Evolutionary conservation across 768 basidiomycete genomes (phyloP).

Genomic region (Macrolepiota dolichaula): DNA sequence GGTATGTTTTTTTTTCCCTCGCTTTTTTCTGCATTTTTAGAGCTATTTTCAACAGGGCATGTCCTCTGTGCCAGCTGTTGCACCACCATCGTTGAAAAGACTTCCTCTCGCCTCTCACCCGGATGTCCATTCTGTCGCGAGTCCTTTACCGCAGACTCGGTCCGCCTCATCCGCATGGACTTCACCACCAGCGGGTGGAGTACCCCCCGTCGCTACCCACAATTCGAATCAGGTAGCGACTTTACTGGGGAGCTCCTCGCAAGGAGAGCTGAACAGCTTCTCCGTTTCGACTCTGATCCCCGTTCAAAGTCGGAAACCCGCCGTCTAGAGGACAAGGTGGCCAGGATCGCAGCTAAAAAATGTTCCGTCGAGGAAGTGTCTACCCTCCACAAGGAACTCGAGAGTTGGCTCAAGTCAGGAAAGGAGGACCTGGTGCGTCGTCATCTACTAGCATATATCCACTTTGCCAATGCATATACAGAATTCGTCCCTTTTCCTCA

Average conservation of each 20-base stretch:
- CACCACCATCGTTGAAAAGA: slow-evolving; percentile 80
- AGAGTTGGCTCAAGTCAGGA: slow-evolving; percentile 68
- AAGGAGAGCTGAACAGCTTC: slow-evolving; percentile 45
- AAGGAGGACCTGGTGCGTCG: slow-evolving; percentile 65
- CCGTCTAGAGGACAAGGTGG: slow-evolving; percentile 74
- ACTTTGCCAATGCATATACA: slow-evolving; percentile 24
- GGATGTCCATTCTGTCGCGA: slow-evolving; percentile 86
- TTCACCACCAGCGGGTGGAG: slow-evolving; percentile 66
- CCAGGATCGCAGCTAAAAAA: slow-evolving; percentile 77
- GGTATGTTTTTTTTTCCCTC: slow-evolving; percentile 46
- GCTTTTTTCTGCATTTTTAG: slow-evolving; percentile 12
- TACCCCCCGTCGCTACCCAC: slow-evolving; percentile 57
- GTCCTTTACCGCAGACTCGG: slow-evolving; percentile 58
- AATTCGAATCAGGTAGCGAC: slow-evolving; percentile 45
- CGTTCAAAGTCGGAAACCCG: slow-evolving; percentile 54
- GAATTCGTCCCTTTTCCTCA: slow-evolving; percentile 68
- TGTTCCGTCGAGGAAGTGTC: slow-evolving; percentile 86
- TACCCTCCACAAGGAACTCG: slow-evolving; percentile 72
- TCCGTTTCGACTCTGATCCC: slow-evolving; percentile 40
- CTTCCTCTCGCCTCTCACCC: slow-evolving; percentile 62
- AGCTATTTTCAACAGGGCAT: slow-evolving; percentile 52
- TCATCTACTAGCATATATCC: slow-evolving; percentile 17
- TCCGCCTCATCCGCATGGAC: slow-evolving; percentile 80
- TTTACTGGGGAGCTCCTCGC: slow-evolving; percentile 39
- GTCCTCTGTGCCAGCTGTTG: slow-evolving; percentile 76